Evolutionary conservation across 2,329 filamentous ascomycete species (phyloP), one percentile per base, ranked within the genome.

Genomic region (Seiridium cupressi): DNA sequence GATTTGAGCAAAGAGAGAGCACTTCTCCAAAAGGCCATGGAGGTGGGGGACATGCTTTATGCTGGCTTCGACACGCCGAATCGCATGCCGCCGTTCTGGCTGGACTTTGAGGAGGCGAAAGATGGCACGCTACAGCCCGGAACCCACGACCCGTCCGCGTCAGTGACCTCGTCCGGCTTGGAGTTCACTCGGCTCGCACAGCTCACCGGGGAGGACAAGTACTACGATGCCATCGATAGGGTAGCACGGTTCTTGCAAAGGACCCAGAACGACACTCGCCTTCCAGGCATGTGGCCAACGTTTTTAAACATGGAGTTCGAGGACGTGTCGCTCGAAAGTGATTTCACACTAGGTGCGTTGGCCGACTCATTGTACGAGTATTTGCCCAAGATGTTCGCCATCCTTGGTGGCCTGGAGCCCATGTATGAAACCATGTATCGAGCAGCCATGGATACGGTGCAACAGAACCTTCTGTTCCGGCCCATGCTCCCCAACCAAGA

Each of bases 221-320:
- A 89, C 73, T 92, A 88, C 69, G 91, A 93, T 70, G 91, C 90
- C 1, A 83, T 92, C 59, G 87, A 89, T 60, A 84, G 90, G 8
- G 85, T 96, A 53, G 91, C 89, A 7, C 82, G 89, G 60, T 83
- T 88, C 31, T 80, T 96, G n/a, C 82, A 89, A 57, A 77, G 80
- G 44, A 84, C 84, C 57, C 91, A 95, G 74, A 86, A 87, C 67
- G 73, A 79, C 4, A 93, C 91, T 0, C 79, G 77, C n/a, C 73
- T 94, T 5, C 91, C 91, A 0, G 91, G 92, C 3, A 82, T 95
- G 78, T 95, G 89, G 89, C 90, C 90, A 1, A 80, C 83, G 26
- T 77, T 79, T 55, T 75, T 94, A 55, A 84, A 93, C 71, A 82
- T 73, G 77, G 78, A 66, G 76, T 82, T 63, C 81, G 79, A 76